phyloP scores from a whole-genome alignment of 495 filamentous ascomycete species.

The Tuber microsphaerosporum region DNA sequence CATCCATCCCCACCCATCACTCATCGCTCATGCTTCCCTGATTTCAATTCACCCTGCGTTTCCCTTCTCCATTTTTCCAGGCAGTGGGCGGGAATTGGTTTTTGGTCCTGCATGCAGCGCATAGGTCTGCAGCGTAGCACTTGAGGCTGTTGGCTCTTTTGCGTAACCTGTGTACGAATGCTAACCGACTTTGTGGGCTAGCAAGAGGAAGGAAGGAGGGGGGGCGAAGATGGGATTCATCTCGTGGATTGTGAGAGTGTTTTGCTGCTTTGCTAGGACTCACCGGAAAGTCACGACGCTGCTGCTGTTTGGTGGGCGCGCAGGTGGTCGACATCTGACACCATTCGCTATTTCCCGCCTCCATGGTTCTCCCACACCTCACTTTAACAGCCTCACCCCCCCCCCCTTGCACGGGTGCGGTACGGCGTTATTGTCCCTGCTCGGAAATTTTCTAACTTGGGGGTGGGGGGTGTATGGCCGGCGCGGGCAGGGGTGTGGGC shows the following conservation, averaged over 20 bases:
- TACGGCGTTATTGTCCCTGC: slow-evolving; percentile 9
- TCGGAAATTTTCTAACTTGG: slow-evolving; percentile 37
- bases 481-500: slow-evolving; percentile 14
- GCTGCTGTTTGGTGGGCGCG: slow-evolving; percentile 18
- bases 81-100: slow-evolving; percentile 7
- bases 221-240: slow-evolving; percentile 12
- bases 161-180: slow-evolving; percentile 8
- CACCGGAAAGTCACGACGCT: slow-evolving; percentile 6
- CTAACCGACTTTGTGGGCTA: not conserved
- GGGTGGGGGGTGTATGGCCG: slow-evolving; percentile 12
- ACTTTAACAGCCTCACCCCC: slow-evolving; percentile 27
- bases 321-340: slow-evolving; percentile 35
- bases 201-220: not conserved
- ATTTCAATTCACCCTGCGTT: not conserved
- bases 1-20: not conserved
- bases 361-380: slow-evolving; percentile 38
- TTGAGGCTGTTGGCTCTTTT: slow-evolving; percentile 17
- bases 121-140: slow-evolving; percentile 14
- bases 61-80: not conserved
- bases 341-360: slow-evolving; percentile 36
- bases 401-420: slow-evolving; percentile 16
- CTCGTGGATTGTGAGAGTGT: slow-evolving; percentile 14
- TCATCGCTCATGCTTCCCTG: not conserved
- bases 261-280: slow-evolving; percentile 13
- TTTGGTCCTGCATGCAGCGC: slow-evolving; percentile 26